Evolutionary conservation across 1,284 basidiomycete species (phyloP), one percentile per base, ranked within the genome.

Genomic region (Pascua sp.): DNA sequence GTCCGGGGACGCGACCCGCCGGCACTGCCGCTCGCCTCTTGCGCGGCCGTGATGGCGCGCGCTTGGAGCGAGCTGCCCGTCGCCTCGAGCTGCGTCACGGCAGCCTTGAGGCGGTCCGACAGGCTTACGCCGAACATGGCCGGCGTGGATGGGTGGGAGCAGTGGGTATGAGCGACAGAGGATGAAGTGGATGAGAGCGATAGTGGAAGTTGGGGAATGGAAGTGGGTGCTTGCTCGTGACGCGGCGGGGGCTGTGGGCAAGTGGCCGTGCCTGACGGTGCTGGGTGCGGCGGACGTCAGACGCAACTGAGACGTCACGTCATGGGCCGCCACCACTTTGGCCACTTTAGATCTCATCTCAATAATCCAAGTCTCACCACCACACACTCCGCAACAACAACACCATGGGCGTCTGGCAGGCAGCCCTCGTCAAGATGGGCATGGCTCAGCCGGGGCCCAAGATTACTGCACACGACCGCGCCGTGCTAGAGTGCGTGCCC

Each of bases 391-490:
- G 7, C 43, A 47, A 36, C 49, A 16, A 41, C 48, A 42, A 18
- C 49, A 53, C 32, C 62, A 75, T 75, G 73, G 73, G 73, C 16
- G 52, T 69, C 49, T 72, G 67, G 66, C 67, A 71, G 57, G 57
- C 58, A 41, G 64, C 70, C 16, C 56, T 75, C 51, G 64, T 69
- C 47, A 71, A 63, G 50, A 71, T 78, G 69, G 77, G 77, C 51
- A 61, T 74, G 44, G 84, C 82, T 63, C 89, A 90, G 76, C 90
- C 90, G 39, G 80, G 84, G 41, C 90, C 89, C 43, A 95, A 90
- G 81, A 87, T 98, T 65, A 98, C 95, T 9, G 80, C 86, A 42
- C 94, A 96, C 72, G 95, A 98, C 77, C 84, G 88, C 58, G 94
- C 94, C 42, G 88, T 98, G 53, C 83, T 98, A 56, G 93, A 97